phyloP scores from a whole-genome alignment of 1,139 yeast genomes.

The Suhomyces coccinellae region DNA sequence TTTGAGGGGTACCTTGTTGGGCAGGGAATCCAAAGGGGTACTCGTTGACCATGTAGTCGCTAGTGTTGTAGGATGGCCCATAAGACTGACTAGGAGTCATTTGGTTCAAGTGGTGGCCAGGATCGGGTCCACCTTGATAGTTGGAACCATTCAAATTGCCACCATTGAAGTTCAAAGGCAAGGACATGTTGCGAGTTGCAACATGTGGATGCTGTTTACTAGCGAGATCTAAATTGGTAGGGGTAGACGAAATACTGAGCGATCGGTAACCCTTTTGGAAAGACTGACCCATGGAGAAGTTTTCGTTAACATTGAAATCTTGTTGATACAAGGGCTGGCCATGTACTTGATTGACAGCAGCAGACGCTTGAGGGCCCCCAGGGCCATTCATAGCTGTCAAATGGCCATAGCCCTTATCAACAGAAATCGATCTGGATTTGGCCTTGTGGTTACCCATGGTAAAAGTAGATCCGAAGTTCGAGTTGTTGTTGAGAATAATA shows the following conservation, averaged over 20 bases:
- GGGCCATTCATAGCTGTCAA: constrained; percentile 5
- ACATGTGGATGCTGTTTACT: neutral
- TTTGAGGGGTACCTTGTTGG: constrained; percentile 3
- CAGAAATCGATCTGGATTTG: constrained; percentile 10
- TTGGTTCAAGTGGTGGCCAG: constrained; percentile 3
- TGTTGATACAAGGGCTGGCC: constrained; percentile 10
- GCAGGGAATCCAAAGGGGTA: constrained; percentile 18
- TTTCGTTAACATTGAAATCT: constrained; percentile 25
- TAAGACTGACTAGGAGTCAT: constrained; percentile 1
- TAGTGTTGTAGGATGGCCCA: constrained; percentile 5
- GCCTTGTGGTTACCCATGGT: constrained; percentile 10
- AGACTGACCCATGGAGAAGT: neutral
- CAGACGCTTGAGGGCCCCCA: constrained; percentile 2
- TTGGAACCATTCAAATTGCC: constrained; percentile 1
- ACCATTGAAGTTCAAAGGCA: constrained; percentile 11
- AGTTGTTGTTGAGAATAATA: constrained; percentile 26
- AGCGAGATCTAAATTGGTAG: constrained; percentile 3
- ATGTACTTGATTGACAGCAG: neutral
- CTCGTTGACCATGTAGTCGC: constrained; percentile 16
- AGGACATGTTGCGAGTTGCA: constrained; percentile 13
- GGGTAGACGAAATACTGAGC: constrained; percentile 12
- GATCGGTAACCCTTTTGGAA: constrained; percentile 9
- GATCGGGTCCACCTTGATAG: neutral
- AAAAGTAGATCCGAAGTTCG: neutral
- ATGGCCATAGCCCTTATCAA: constrained; percentile 7